These are phyloP conservation scores for Lentinula detonsa DNA, from an alignment of 768 basidiomycete species.

Conservation along the genomic window DNA sequence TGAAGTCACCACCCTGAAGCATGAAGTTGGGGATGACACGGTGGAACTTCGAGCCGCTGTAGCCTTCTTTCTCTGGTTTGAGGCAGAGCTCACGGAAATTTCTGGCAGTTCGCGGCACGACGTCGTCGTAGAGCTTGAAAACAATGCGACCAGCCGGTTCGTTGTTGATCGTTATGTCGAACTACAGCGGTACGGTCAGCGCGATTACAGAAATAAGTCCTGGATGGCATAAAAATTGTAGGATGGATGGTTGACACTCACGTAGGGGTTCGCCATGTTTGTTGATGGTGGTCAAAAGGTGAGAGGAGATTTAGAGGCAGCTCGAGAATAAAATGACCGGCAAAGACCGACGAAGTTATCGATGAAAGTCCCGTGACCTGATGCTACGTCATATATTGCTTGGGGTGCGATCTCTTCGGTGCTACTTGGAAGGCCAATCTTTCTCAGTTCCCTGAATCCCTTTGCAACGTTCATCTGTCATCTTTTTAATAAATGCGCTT, in stretches of 20 bases:
- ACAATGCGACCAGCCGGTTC: slow-evolving; percentile 63
- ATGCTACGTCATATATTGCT: not conserved
- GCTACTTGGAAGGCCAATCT: too few species aligned
- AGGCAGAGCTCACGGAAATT: slow-evolving; percentile 83
- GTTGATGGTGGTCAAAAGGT: not conserved
- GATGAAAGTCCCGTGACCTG: not conserved
- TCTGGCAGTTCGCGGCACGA: slow-evolving; percentile 72
- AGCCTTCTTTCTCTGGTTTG: slow-evolving; percentile 65
- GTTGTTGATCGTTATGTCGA: slow-evolving; percentile 57
- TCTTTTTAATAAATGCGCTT: too few species aligned
- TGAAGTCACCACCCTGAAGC: slow-evolving; percentile 90
- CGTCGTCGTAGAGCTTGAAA: slow-evolving; percentile 79
- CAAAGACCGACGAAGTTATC: not conserved
- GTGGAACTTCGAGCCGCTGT: slow-evolving; percentile 58
- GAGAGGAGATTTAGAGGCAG: not conserved
- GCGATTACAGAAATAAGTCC: not conserved
- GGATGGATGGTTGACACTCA: not conserved
- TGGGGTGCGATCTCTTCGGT: too few species aligned
- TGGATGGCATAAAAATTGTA: not conserved
- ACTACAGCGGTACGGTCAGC: slow-evolving; percentile 28
- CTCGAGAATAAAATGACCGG: not conserved
- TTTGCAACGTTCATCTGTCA: too few species aligned
- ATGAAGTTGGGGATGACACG: slow-evolving; percentile 98
- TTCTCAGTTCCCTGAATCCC: not conserved
- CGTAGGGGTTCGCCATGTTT: slow-evolving; percentile 4